Conservation (phyloP, 306 rosid genomes). For the Vigna hirtella region DNA sequence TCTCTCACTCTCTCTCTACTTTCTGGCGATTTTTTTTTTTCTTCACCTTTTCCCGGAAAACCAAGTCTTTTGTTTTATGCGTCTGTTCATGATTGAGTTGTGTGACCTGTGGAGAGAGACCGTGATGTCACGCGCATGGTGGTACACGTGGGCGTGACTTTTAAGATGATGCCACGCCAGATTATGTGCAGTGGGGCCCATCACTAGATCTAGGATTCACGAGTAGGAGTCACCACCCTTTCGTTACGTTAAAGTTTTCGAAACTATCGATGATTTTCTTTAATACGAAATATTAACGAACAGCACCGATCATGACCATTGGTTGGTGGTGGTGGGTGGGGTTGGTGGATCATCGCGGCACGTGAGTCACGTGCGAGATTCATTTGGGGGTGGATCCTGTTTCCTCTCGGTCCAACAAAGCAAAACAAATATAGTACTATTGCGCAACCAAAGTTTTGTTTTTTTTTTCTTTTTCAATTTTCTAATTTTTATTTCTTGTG, state of each 20-base stretch:
- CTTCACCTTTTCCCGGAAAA: background rate
- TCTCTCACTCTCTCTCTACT: background rate
- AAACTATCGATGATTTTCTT: background rate
- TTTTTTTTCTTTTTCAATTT: background rate
- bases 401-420: background rate
- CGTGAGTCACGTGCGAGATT: constrained; percentile 20
- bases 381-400: background rate
- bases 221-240: background rate
- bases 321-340: background rate
- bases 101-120: background rate
- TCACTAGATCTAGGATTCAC: constrained; percentile 47
- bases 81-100: background rate
- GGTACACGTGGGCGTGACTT: background rate
- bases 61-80: background rate
- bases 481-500: background rate
- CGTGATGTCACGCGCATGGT: constrained; percentile 33
- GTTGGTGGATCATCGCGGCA: constrained; percentile 19
- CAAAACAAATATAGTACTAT: background rate
- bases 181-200: constrained; percentile 37
- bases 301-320: background rate
- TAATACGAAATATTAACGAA: background rate
- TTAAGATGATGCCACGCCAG: constrained; percentile 41
- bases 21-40: constrained; percentile 28
- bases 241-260: background rate
- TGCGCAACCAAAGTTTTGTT: background rate